Evolutionary conservation across 2,329 filamentous ascomycete species (phyloP), one percentile per base, ranked within the genome.

Genomic region (Rhynchosporium secalis): DNA sequence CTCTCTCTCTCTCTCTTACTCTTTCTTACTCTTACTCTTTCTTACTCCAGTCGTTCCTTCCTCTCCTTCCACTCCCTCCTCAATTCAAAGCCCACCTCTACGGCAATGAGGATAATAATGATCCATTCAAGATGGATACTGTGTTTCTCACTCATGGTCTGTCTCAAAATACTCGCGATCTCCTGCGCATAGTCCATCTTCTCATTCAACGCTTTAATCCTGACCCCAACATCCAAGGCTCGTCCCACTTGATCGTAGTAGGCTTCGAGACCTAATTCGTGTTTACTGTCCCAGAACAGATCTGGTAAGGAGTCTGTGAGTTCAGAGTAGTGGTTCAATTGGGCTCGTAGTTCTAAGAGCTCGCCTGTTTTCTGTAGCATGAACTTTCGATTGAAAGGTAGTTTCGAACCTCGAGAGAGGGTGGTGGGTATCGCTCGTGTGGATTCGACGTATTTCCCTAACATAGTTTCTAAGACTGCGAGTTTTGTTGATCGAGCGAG

Each of bases 151-250:
- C 90, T 96, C 60, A 96, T 82, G 73, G 93, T 87, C 75, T 97
- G 92, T 62, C 95, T 83, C 65, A 98, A 78, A 15, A 98, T 93
- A 58, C 83, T 91, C 6, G 95, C 92, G 74, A 97, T 97, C 75
- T 98, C 94, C 72, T 95, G 91, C 0, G 94, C 95, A 75, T 99
- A 98, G 72, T 96, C 94, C 85, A 99, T 96, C 79, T 96, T 96
- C 78, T 96, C 91, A 75, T 99, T 99, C 69, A 98, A 78, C 20
- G 91, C 87, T 71, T 90, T 91, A 77, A 98, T 98, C 56, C 95
- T 85, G 31, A 95, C 91, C 40, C 91, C 90, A 29, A 98, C 93
- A 75, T 98, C 95, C 41, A 99, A 82, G 0, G 92, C 92, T 60
- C 88, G 86, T 46, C 94, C 93, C 46, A 97, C 92, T 75, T 95